Evolutionary conservation across 129 eudicot genomes (phyloP), one percentile per base, ranked within the genome.

Genomic region (Scalesia atractyloides): DNA sequence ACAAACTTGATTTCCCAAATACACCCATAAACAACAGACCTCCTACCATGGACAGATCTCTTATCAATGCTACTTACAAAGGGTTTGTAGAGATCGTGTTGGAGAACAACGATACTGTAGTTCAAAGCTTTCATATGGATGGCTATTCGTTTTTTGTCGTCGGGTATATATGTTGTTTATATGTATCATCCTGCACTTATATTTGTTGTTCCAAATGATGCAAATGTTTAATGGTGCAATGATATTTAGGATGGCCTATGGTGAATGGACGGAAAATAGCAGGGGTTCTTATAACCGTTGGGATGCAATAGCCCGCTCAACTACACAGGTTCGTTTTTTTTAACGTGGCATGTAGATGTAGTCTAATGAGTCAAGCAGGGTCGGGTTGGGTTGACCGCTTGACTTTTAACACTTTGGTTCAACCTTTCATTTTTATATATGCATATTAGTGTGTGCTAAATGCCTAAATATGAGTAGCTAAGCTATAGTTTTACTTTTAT

Each of bases 61-160:
- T 88, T 26, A 88, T 95, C 68, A 91, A 95, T 82, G 97, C 85
- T 48, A 90, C 99, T 2, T 95, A 88, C 70, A 95, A 86, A 79
- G 90, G 88, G 17, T 95, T 95, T 53, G 88, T 89, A 8, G 99
- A 95, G 64, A 80, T 95, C 65, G 46, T 95, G 34, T 73, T 95
- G 81, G 88, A 88, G 86, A 95, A 95, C 69, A 95, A 90, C 70
- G 99, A 95, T 53, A 95, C 97, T 0, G 82, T 77, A 39, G 78
- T 80, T 39, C 99, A 90, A 75, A 95, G 91, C 80, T 95, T 90
- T 82, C 99, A 95, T 88, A 72, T 95, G 85, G 96, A 91, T 64
- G 99, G 99, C 1, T 95, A 86, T 77, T 88, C 97, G 5, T 91
- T 95, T 69, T 95, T 88, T 73, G 99, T 95, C 7, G 99, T 91